Percentiles rank a stretch among this genome's conserved stretches.
Evolutionary conservation across 331 rosid genomes (phyloP).

Genomic region (Arachis monticola): DNA sequence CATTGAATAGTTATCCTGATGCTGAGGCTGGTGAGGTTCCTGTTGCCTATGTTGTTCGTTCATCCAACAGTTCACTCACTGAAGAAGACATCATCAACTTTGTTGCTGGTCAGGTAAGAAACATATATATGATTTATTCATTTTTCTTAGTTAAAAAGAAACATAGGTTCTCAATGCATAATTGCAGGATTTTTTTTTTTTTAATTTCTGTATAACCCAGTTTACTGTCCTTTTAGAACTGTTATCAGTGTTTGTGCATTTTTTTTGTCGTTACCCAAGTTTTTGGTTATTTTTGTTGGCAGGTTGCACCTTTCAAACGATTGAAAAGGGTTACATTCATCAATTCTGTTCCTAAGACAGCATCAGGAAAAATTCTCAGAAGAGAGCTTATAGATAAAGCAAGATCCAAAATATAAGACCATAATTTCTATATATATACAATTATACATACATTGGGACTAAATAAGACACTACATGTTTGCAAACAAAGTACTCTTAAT

Average conservation of each 20-base stretch:
- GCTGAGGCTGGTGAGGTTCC: constrained; percentile 90
- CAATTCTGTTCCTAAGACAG: constrained; percentile 73
- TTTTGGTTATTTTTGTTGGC: constrained; percentile 9
- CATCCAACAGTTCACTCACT: constrained; percentile 66
- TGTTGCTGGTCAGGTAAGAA: constrained; percentile 66
- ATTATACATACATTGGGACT: too few relatives aligned
- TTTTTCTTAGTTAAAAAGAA: too few relatives aligned
- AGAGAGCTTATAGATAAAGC: constrained; percentile 83
- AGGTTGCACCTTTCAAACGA: constrained; percentile 91
- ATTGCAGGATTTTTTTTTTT: too few relatives aligned
- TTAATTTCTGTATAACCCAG: too few relatives aligned
- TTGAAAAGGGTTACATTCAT: constrained; percentile 74
- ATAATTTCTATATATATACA: neutral
- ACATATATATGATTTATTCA: neutral
- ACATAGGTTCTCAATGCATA: too few relatives aligned
- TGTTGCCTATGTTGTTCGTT: constrained; percentile 59
- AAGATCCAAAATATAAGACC: constrained; percentile 63
- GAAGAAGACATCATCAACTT: constrained; percentile 68
- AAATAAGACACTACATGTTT: too few relatives aligned
- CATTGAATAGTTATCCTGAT: constrained; percentile 68
- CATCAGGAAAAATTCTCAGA: constrained; percentile 89
- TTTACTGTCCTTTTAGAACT: too few relatives aligned
- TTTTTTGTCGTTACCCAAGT: neutral
- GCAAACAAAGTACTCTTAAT: too few relatives aligned
- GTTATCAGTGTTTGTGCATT: neutral